A percentile compares a stretch with the other conserved stretches of the same genome.
These are phyloP conservation scores for Kodamaea restingae DNA, from an alignment of 805 yeast species.

Conservation along the genomic window DNA sequence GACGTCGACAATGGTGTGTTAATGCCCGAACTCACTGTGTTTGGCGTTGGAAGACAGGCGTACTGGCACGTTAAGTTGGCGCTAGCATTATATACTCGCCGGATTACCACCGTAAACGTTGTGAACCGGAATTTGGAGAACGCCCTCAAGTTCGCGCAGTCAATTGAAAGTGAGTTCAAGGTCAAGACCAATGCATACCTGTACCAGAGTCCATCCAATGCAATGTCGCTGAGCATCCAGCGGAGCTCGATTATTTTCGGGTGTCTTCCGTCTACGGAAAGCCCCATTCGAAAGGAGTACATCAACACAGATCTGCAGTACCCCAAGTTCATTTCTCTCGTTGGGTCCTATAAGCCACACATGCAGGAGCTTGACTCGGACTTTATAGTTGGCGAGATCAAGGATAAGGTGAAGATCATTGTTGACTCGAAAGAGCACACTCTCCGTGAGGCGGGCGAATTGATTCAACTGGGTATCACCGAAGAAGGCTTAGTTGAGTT, in stretches of 20 bases:
- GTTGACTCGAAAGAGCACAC: conserved; percentile 61
- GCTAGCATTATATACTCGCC: conserved; percentile 33
- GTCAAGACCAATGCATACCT: conserved; percentile 20
- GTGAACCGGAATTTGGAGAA: conserved; percentile 43
- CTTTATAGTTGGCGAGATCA: conserved; percentile 30
- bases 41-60: conserved; percentile 64
- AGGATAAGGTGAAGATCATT: conserved; percentile 40
- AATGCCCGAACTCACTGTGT: conserved; percentile 34
- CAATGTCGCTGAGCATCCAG: conserved; percentile 23
- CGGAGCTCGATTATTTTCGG: conserved; percentile 50
- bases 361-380: conserved; percentile 58
- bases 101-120: conserved; percentile 39
- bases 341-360: conserved; percentile 65
- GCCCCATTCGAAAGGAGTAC: conserved; percentile 36
- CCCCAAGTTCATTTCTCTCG: conserved; percentile 47
- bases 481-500: conserved; percentile 44
- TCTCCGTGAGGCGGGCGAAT: conserved; percentile 61
- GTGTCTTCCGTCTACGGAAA: conserved; percentile 54
- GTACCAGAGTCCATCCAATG: conserved; percentile 12
- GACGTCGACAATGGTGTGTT: conserved; percentile 19
- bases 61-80: conserved; percentile 57
- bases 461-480: conserved; percentile 43
- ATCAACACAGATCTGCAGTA: conserved; percentile 24
- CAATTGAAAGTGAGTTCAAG: conserved; percentile 24
- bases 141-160: conserved; percentile 28